Evolutionary conservation across 129 eudicot genomes (phyloP), one percentile per base, ranked within the genome.

Genomic region (Scalesia atractyloides): DNA sequence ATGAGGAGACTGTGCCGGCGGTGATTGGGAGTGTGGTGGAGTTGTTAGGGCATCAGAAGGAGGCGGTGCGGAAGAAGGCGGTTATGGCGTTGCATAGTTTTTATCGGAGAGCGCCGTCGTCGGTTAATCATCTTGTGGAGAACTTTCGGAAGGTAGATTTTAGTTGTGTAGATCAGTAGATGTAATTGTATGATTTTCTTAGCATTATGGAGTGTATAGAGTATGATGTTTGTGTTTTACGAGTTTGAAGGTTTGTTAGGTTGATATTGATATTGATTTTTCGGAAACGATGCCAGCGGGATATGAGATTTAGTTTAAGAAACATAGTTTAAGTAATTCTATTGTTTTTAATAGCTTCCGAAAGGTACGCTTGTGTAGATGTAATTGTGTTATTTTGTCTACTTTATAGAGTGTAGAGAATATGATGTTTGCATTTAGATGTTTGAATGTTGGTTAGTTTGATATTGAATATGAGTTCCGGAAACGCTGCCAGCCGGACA

Each of bases 1-100:
- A 95, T 66, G 99, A 95, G 95, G 99, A 95, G 87, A 95, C 97
- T 3, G 88, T 95, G 14, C 99, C 99, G 12, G 99, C 99, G 1
- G 99, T 95, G 57, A 57, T 95, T 76, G 88, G 86, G 34, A 96
- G 86, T 84, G 99, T 91, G 52, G 99, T 88, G 68, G 99, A 91
- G 75, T 34, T 95, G 68, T 69, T 95, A 66, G 87, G 85, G 16
- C 99, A 95, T 71, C 68, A 68, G 0, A 95, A 95, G 68, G 99
- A 95, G 70, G 91, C 87, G 3, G 99, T 95, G 24, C 91, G 97
- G 96, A 95, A 88, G 91, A 95, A 95, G 85, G 97, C 99, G 0
- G 93, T 95, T 22, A 95, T 95, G 99, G 99, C 97, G n/a, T 64
- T 95, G 79, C 99, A 95, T 72, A 85, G 97, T 75, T 95, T 95